These are phyloP conservation scores for Vitis riparia DNA, from an alignment of 164 flowering plant species.

Conservation along the genomic window DNA sequence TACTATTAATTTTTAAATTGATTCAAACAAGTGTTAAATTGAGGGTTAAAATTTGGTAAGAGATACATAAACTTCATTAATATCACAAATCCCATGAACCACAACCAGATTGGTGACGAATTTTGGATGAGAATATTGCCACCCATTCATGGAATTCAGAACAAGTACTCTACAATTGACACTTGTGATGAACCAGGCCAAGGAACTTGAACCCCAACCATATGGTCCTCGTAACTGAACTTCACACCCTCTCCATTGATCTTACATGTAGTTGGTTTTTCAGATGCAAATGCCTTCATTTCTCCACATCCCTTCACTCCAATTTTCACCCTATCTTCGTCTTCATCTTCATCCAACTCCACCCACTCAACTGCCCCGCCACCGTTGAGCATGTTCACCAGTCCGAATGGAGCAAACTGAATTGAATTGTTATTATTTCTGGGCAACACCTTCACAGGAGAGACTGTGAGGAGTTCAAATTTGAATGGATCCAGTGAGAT, in stretches of 20 bases:
- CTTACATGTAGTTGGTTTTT: conserved; percentile 39
- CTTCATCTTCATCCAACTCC: conserved; percentile 17
- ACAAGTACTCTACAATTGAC: conserved; percentile 43
- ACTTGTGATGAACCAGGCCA: conserved; percentile 49
- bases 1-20: too few relatives aligned
- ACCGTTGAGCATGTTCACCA: conserved; percentile 75
- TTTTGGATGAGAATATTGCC: too few relatives aligned
- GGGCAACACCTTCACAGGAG: conserved; percentile 45
- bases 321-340: conserved; percentile 27
- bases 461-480: conserved; percentile 61
- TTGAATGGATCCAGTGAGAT: conserved; percentile 53
- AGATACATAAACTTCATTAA: too few relatives aligned
- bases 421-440: conserved; percentile 10
- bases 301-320: conserved; percentile 66
- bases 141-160: conserved; percentile 14
- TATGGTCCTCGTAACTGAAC: conserved; percentile 38
- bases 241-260: conserved; percentile 44
- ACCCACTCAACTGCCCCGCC: conserved; percentile 65
- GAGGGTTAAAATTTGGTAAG: too few relatives aligned
- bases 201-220: conserved; percentile 53
- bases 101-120: too few relatives aligned
- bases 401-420: conserved; percentile 74
- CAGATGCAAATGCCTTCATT: conserved; percentile 55
- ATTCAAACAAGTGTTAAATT: too few relatives aligned
- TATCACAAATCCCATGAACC: too few relatives aligned